Conservation (phyloP, 2,329 filamentous ascomycete species). For the Aspergillus sp. region DNA sequence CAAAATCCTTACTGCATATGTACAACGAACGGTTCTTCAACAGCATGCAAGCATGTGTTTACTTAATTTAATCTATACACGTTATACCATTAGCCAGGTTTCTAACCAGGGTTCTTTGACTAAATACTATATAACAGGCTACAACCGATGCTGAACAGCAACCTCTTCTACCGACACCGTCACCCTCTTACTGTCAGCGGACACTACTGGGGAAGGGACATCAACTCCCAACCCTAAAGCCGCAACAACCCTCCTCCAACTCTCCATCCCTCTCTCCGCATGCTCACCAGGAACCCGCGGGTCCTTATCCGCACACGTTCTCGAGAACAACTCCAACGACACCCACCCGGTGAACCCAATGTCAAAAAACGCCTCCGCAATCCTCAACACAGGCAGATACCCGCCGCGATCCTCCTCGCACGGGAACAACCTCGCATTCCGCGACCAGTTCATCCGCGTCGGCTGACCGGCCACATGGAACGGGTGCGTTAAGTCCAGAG, state of each 20-base stretch:
- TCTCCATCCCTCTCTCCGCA: slow-evolving; percentile 55
- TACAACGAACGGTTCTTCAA: slow-evolving; percentile 12
- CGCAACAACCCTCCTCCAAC: slow-evolving; percentile 56
- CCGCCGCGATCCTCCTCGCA: slow-evolving; percentile 65
- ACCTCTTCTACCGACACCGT: neutral
- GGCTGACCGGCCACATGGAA: slow-evolving; percentile 64
- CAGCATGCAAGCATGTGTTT: slow-evolving; percentile 9
- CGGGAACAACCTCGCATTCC: slow-evolving; percentile 74
- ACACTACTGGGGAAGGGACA: slow-evolving; percentile 1
- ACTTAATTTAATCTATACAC: neutral
- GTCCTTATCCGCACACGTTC: slow-evolving; percentile 59
- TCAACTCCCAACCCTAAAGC: slow-evolving; percentile 18
- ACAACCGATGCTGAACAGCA: slow-evolving; percentile 26
- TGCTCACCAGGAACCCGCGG: slow-evolving; percentile 59
- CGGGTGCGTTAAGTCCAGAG: slow-evolving; percentile 61
- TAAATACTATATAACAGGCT: slow-evolving; percentile 1
- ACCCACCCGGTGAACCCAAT: slow-evolving; percentile 70
- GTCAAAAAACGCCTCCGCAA: slow-evolving; percentile 66
- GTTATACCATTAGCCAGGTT: neutral
- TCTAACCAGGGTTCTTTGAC: neutral
- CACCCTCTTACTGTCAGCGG: neutral
- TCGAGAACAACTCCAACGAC: slow-evolving; percentile 72
- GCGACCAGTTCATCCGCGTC: slow-evolving; percentile 75
- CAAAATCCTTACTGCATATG: neutral
- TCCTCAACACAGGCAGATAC: slow-evolving; percentile 68